A percentile compares a stretch with the other conserved stretches of the same genome.
These are phyloP conservation scores for Kwoniella sp. DNA, from an alignment of 768 basidiomycete genomes.

Conservation along the genomic window DNA sequence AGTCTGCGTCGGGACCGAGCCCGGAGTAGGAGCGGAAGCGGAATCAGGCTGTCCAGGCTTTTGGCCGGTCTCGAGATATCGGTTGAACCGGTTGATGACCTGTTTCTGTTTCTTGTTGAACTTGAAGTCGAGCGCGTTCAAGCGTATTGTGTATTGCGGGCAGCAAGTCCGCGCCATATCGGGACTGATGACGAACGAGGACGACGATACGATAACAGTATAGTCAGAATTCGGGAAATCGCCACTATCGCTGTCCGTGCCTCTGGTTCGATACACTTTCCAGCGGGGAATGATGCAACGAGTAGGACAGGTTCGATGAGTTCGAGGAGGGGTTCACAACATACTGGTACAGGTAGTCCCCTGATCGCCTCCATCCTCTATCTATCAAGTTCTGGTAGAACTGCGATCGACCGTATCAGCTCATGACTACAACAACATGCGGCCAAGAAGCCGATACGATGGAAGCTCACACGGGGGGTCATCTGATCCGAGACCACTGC, in stretches of 20 bases:
- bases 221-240: background rate
- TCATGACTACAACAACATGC: no score
- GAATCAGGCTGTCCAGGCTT: conserved; percentile 65
- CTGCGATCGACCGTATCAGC: conserved; percentile 14
- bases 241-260: no score
- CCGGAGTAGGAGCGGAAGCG: conserved; percentile 30
- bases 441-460: background rate
- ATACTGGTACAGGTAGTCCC: conserved; percentile 68
- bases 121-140: conserved; percentile 36
- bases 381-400: conserved; percentile 57
- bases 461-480: conserved; percentile 18
- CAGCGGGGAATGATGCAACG: background rate
- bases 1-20: background rate
- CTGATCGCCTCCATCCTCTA: conserved; percentile 57
- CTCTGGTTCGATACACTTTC: background rate
- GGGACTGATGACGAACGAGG: conserved; percentile 62
- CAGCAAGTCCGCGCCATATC: conserved; percentile 81
- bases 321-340: no score
- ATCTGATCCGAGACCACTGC: conserved; percentile 44
- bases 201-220: background rate
- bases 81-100: conserved; percentile 47
- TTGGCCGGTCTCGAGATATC: conserved; percentile 37
- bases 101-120: conserved; percentile 47
- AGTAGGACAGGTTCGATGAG: background rate
- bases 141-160: conserved; percentile 87